Base-by-base conservation (phyloP, 345 rosid species). In the Lepidium didymum region DNA sequence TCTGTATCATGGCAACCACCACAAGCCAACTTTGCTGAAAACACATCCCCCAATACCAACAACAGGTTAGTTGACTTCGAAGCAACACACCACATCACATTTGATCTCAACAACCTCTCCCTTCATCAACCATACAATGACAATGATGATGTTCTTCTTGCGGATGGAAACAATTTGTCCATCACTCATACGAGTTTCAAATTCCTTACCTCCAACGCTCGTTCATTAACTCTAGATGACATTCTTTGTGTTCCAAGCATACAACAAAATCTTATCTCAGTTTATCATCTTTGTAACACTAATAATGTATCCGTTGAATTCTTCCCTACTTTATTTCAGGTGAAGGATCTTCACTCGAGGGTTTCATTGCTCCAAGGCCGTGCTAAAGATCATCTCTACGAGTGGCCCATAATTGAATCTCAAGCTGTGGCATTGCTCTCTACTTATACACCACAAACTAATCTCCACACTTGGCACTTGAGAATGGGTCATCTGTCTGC, bases 171-270 rank as follows among this genome's bases (percentile, higher is more conserved):
- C 4, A 38, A 12, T 3, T 6, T 38, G 2, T 38, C 42, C 42
- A 38, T 38, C 3, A 25, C 27, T 10, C 12, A 36, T 10, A 36
- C 40, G 12, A 9, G 46, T 42, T 42, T 9, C 46, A 41, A 14
- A 4, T 13, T 3, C 0, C 5, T 41, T 1, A 2, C 44, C 5
- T 10, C 6, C 0, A 2, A 16, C 1, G 0, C 1, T 2, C 8
- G 8, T 1, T 6, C 45, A 9, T 11, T 38, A 5, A 2, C 8
- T 7, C 46, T 42, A 0, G 15, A 14, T 14, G 8, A 42, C 14
- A 8, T 42, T 14, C 19, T 42, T n/a, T 42, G 15, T 42, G 46
- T 42, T 6, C 46, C 19, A 1, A 15, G 3, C 0, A 2, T 42
- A 6, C 9, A 14, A 4, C 6, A 14, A 0, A 42, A 14, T 6